Percentiles rank a stretch among this genome's conserved stretches.
Evolutionary conservation across 805 yeast genomes (phyloP).

Genomic region (Saccharomycopsis babjevae): DNA sequence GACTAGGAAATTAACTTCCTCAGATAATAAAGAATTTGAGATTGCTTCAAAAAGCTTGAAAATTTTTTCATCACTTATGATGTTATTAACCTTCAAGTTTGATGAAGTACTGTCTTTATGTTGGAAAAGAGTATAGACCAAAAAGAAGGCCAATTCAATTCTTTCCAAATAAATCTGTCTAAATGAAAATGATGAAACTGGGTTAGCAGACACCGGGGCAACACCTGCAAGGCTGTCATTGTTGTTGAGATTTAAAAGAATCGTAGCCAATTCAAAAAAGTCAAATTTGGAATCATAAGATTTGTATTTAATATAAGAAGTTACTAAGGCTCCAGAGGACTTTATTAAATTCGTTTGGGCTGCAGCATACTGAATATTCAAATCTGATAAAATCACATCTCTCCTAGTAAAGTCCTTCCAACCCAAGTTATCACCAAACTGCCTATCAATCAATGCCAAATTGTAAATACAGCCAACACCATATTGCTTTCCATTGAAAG

Average conservation of each 20-base stretch:
- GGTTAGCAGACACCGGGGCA: constrained; percentile 9
- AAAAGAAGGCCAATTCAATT: constrained; percentile 54
- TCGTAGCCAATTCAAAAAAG: constrained; percentile 32
- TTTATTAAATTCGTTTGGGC: constrained; percentile 63
- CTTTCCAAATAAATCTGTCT: constrained; percentile 48
- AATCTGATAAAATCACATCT: constrained; percentile 46
- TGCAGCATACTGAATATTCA: constrained; percentile 51
- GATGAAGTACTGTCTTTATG: constrained; percentile 20
- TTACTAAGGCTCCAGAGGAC: constrained; percentile 68
- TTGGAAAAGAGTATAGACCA: constrained; percentile 21
- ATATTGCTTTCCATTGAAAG: constrained; percentile 28
- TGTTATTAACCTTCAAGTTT: constrained; percentile 3
- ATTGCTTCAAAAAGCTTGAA: constrained; percentile 24
- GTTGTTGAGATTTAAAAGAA: constrained; percentile 41
- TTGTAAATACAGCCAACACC: constrained; percentile 50
- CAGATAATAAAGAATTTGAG: constrained; percentile 37
- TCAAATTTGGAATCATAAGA: constrained; percentile 25
- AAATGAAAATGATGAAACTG: constrained; percentile 32
- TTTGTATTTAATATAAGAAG: constrained; percentile 47
- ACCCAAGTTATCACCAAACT: constrained; percentile 34
- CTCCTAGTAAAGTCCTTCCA: constrained; percentile 40
- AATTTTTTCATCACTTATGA: constrained; percentile 18
- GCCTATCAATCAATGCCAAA: constrained; percentile 49
- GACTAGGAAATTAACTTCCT: constrained; percentile 38
- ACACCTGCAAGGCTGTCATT: constrained; percentile 34